Evolutionary conservation across 1,284 basidiomycete species (phyloP).

Genomic region (Phenoliferia sp.): DNA sequence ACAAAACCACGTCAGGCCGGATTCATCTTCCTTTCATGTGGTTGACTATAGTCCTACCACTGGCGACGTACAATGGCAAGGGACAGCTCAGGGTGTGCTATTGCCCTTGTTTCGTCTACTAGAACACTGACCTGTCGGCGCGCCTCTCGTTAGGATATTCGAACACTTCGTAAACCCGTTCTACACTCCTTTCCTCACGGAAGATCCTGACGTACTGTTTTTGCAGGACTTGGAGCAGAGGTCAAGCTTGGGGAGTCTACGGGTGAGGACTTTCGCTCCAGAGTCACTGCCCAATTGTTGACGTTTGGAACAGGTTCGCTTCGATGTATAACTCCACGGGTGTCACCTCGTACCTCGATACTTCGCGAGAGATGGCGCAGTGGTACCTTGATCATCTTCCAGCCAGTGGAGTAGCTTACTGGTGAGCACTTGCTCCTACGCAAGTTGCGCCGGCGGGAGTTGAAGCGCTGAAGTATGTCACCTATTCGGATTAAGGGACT

Average conservation of each 20-base stretch:
- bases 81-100: slow-evolving; percentile 59
- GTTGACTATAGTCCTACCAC: slow-evolving; percentile 62
- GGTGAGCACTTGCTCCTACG: slow-evolving; percentile 39
- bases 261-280: slow-evolving; percentile 36
- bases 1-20: slow-evolving; percentile 58
- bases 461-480: background rate
- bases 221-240: slow-evolving; percentile 58
- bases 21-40: slow-evolving; percentile 61
- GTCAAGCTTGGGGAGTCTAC: slow-evolving; percentile 65
- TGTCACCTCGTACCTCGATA: slow-evolving; percentile 53
- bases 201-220: background rate
- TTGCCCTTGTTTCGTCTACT: slow-evolving; percentile 45
- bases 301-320: slow-evolving; percentile 47
- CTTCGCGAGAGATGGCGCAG: slow-evolving; percentile 54
- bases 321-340: slow-evolving; percentile 59
- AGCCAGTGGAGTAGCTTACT: slow-evolving; percentile 57
- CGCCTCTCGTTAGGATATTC: background rate
- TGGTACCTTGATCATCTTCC: slow-evolving; percentile 60
- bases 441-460: background rate
- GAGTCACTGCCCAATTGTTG: background rate
- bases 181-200: background rate
- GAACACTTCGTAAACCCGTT: slow-evolving; percentile 8
- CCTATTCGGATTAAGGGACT: slow-evolving; percentile 2
- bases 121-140: too few species aligned
- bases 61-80: slow-evolving; percentile 53